A percentile compares a stretch with the other conserved stretches of the same genome.
phyloP scores from a whole-genome alignment of 2,329 filamentous ascomycete species.

The Aspergillus sp. region DNA sequence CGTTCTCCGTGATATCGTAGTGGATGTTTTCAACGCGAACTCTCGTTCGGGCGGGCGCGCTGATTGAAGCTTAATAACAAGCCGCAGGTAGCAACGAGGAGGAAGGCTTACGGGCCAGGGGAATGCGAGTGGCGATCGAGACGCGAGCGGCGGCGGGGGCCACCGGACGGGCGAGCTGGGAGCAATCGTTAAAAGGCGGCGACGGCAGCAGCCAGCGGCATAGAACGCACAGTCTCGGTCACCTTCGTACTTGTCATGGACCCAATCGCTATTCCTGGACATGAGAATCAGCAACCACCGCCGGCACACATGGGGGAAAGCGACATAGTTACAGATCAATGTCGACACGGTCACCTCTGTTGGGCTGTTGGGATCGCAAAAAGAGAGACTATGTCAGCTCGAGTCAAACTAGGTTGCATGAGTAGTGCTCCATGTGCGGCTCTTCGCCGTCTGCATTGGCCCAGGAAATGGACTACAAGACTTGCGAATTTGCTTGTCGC shows the following conservation, averaged over 20 bases:
- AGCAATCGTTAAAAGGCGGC: constrained; percentile 10
- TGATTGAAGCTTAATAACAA: constrained; percentile 20
- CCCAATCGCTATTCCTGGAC: constrained; percentile 62
- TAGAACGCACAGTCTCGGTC: constrained; percentile 44
- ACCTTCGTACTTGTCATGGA: constrained; percentile 82
- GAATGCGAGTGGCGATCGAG: constrained; percentile 27
- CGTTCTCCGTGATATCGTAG: constrained; percentile 79
- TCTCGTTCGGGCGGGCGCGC: constrained; percentile 54
- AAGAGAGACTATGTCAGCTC: constrained; percentile 36
- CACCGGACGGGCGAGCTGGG: constrained; percentile 35
- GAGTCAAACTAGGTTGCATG: constrained; percentile 28
- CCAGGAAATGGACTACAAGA: constrained; percentile 16
- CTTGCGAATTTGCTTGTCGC: constrained; percentile 25
- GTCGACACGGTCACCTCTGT: constrained; percentile 37
- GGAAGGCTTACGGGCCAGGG: constrained; percentile 25
- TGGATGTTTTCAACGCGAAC: constrained; percentile 83
- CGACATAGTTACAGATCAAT: constrained; percentile 33
- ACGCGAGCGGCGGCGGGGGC: constrained; percentile 30
- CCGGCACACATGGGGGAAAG: background rate
- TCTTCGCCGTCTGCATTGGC: constrained; percentile 17
- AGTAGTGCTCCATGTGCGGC: constrained; percentile 23
- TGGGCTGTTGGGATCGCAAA: constrained; percentile 34
- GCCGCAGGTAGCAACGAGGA: background rate
- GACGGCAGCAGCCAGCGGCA: constrained; percentile 2
- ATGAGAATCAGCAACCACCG: constrained; percentile 6